Evolutionary conservation across 2,329 filamentous ascomycete genomes (phyloP), one percentile per base, ranked within the genome.

Genomic region (Colletotrichum australisinense): DNA sequence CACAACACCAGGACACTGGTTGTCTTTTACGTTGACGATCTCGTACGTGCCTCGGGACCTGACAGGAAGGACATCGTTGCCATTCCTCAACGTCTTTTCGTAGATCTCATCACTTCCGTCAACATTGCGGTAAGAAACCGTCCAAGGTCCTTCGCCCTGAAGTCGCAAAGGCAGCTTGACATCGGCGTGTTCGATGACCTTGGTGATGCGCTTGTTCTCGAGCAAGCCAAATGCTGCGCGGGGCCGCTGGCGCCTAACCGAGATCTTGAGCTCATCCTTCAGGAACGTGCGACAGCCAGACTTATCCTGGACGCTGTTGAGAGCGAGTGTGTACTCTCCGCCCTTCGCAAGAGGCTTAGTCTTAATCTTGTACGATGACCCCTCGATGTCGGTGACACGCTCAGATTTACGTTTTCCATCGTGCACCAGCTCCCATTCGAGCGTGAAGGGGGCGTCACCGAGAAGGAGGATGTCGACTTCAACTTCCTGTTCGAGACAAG

Each of bases 351-450:
- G 86, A 22, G 89, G 87, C 2, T 93, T 89, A 0, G 96, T 98
- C 76, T 90, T 90, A 79, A 99, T 95, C 49, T 88, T 93, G 80
- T 92, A 92, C 26, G 86, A 83, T 63, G 90, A 86, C 2, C 85
- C 86, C 28, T 91, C 86, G 68, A 98, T 93, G 69, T 89, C 86
- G 1, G 89, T 86, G 30, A 91, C 86, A 68, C 88, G 89, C 77
- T 93, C 89, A 64, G 93, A 93, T 75, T 90, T 92, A 66, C 95
- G 91, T 83, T 94, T 97, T 68, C 95, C 95, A 68, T 95, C 94
- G 82, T 98, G 94, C 8, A 98, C 90, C 53, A 98, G 86, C 82
- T 98, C 97, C 85, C 97, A 99, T 80, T 98, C 95, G 52, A 99
- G 84, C 26, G 88, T 93, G 87, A 96, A 98, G 0, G 97, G 97